Conservation (phyloP, 2,329 filamentous ascomycete species). For the Dryadomyces quercivorus region DNA sequence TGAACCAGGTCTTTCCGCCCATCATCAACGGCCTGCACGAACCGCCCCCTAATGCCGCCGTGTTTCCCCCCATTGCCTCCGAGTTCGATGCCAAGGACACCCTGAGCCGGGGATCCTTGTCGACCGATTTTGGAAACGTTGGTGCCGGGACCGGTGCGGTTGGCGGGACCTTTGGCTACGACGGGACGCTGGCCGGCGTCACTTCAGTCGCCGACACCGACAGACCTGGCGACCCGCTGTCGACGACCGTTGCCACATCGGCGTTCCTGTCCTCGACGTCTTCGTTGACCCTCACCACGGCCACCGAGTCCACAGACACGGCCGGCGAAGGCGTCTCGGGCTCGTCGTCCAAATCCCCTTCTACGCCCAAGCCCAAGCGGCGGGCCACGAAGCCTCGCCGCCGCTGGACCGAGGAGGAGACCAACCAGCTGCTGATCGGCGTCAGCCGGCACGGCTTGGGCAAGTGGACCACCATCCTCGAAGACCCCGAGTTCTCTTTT, state of each 20-base stretch:
- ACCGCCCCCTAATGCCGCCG: constrained; percentile 45
- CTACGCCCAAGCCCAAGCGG: constrained; percentile 32
- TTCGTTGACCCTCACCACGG: not conserved
- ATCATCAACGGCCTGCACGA: constrained; percentile 54
- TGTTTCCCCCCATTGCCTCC: constrained; percentile 53
- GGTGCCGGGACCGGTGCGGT: not conserved
- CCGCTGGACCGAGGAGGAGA: constrained; percentile 56
- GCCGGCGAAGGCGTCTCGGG: not conserved
- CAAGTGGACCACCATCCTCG: constrained; percentile 52
- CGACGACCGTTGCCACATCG: not conserved
- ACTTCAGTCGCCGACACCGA: constrained; percentile 13
- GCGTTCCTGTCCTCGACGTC: not conserved
- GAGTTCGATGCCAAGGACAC: constrained; percentile 39
- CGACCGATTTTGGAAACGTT: constrained; percentile 26
- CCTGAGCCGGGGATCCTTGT: constrained; percentile 26
- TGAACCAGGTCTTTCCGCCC: constrained; percentile 37
- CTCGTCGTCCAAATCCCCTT: constrained; percentile 17
- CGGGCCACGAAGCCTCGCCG: constrained; percentile 44
- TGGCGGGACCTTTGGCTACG: constrained; percentile 2
- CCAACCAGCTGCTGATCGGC: constrained; percentile 47
- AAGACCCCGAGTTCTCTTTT: constrained; percentile 48
- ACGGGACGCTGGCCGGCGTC: constrained; percentile 9
- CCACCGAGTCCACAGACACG: not conserved
- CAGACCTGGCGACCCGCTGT: constrained; percentile 11
- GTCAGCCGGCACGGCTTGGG: constrained; percentile 52